Conservation (phyloP, 179 eudicot genomes). For the Silene noctiflora region DNA sequence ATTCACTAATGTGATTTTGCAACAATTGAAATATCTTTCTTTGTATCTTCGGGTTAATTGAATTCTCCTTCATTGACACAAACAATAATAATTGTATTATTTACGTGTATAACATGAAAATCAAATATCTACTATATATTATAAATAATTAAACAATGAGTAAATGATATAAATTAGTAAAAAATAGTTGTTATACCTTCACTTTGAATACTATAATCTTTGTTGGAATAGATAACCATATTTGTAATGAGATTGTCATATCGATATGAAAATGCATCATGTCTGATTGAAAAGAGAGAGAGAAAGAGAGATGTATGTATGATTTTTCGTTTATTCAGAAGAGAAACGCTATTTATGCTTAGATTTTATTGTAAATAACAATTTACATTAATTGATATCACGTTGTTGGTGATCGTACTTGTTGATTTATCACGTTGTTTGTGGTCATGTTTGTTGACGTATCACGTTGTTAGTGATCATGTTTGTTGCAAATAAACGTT, state of each 20-base stretch:
- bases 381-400: not conserved
- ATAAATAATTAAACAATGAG: not conserved
- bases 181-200: not conserved
- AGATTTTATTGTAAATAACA: not conserved
- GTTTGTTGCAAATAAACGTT: too few relatives aligned
- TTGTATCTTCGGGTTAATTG: not conserved
- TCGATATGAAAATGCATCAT: not conserved
- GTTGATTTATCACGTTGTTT: not conserved
- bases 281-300: not conserved
- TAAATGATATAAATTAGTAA: not conserved
- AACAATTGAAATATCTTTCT: not conserved
- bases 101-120: not conserved
- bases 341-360: not conserved
- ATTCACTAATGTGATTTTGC: slow-evolving; percentile 9
- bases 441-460: not conserved
- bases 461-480: too few relatives aligned
- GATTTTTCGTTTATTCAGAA: not conserved
- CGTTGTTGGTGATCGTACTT: not conserved
- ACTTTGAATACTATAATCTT: not conserved
- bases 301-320: not conserved
- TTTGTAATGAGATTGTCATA: not conserved
- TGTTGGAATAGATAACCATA: slow-evolving; percentile 10
- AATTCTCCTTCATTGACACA: not conserved
- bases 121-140: too few relatives aligned
- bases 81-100: not conserved